These are phyloP conservation scores for Clonostachys rosea DNA, from an alignment of 2,329 filamentous ascomycete species.

Conservation along the genomic window DNA sequence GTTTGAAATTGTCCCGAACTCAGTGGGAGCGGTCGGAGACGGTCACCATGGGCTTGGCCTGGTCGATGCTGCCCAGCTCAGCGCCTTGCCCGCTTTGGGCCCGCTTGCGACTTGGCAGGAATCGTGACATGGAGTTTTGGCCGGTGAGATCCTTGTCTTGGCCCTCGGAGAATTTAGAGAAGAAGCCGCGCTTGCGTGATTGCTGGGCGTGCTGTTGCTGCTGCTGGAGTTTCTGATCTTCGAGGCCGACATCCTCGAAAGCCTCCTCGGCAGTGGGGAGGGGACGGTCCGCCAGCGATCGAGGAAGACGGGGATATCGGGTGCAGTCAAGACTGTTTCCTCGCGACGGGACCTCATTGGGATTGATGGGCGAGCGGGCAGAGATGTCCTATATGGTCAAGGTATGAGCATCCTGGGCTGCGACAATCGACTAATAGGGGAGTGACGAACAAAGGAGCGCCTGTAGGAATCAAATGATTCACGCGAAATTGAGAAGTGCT, in stretches of 20 bases:
- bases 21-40: too few relatives aligned
- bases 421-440: neutral
- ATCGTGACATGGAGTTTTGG: constrained; percentile 41
- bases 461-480: constrained; percentile 97
- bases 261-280: constrained; percentile 68
- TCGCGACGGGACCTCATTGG: constrained; percentile 57
- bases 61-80: constrained; percentile 64
- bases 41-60: constrained; percentile 17
- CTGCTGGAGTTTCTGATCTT: constrained; percentile 56
- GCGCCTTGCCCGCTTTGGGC: constrained; percentile 61
- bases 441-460: constrained; percentile 77
- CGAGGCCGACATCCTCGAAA: constrained; percentile 89
- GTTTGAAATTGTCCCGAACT: too few relatives aligned
- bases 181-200: constrained; percentile 60
- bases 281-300: constrained; percentile 55
- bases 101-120: constrained; percentile 68
- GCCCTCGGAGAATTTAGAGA: constrained; percentile 68
- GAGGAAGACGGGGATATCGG: constrained; percentile 56
- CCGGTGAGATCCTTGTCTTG: constrained; percentile 28
- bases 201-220: constrained; percentile 1
- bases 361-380: constrained; percentile 70
- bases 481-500: constrained; percentile 90
- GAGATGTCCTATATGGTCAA: constrained; percentile 70
- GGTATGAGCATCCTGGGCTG: neutral
- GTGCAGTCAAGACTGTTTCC: constrained; percentile 74